A percentile compares a stretch with the other conserved stretches of the same genome.
Evolutionary conservation across 306 rosid genomes (phyloP).

Genomic region (Quercus robur): DNA sequence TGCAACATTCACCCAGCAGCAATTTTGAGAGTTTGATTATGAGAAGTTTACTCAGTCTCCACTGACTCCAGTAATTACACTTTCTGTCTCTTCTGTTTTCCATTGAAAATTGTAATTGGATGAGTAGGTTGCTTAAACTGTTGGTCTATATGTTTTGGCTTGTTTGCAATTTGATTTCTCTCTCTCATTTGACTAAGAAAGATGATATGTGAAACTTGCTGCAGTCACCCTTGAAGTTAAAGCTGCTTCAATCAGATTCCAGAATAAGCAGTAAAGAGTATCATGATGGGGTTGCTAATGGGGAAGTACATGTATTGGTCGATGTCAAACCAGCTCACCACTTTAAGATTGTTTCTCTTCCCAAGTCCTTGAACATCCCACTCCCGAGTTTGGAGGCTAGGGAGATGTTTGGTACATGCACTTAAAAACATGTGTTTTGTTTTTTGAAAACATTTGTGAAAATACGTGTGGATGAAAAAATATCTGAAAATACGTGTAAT

Average conservation of each 20-base stretch:
- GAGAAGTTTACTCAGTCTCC: constrained; percentile 85
- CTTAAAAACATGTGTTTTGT: too few species aligned
- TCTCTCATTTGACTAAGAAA: constrained; percentile 4
- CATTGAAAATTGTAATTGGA: not conserved
- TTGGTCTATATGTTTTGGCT: too few species aligned
- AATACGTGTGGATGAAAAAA: too few species aligned
- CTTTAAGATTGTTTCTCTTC: constrained; percentile 84
- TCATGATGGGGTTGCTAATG: constrained; percentile 40
- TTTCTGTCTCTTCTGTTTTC: not conserved
- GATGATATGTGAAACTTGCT: constrained; percentile 11
- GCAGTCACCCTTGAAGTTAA: constrained; percentile 77
- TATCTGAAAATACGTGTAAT: too few species aligned
- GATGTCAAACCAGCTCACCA: constrained; percentile 90
- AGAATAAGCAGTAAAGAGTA: constrained; percentile 72
- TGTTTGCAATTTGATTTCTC: constrained; percentile 2
- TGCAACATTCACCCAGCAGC: constrained; percentile 44
- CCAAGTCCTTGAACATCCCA: constrained; percentile 76
- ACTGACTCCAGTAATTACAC: constrained; percentile 48
- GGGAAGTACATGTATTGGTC: constrained; percentile 63
- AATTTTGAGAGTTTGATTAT: constrained; percentile 78
- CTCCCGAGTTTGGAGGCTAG: constrained; percentile 56
- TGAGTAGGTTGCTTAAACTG: too few species aligned
- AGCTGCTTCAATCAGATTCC: constrained; percentile 61
- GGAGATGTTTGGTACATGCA: too few species aligned
- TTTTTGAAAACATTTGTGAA: too few species aligned